Conservation (phyloP, 2,329 filamentous ascomycete genomes). For the Saccharata proteae region DNA sequence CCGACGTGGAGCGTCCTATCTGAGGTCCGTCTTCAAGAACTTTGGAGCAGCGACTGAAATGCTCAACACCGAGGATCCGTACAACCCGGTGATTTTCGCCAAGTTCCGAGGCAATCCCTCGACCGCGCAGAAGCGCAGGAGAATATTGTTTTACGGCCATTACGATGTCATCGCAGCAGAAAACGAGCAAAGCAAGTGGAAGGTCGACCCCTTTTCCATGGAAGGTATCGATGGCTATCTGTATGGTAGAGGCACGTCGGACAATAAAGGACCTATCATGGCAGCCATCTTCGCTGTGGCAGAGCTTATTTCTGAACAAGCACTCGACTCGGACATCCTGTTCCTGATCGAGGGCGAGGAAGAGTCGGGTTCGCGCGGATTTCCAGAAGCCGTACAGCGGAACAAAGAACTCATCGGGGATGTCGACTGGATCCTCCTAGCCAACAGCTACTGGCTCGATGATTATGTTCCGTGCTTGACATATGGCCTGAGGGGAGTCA, state of each 20-base stretch:
- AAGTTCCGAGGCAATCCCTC: conserved; percentile 69
- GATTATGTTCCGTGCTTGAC: conserved; percentile 92
- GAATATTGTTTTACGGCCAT: conserved; percentile 92
- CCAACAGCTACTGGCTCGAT: conserved; percentile 98
- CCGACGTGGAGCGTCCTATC: conserved; percentile 78
- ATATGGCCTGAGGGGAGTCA: conserved; percentile 83
- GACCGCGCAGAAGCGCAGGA: conserved; percentile 57
- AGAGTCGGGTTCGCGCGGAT: conserved; percentile 85
- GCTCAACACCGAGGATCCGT: conserved; percentile 63
- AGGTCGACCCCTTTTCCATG: conserved; percentile 77
- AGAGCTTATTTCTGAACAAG: conserved; percentile 73
- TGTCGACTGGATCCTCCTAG: conserved; percentile 87
- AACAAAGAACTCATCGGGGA: conserved; percentile 78
- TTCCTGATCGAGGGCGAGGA: conserved; percentile 97
- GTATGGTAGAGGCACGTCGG: conserved; percentile 90
- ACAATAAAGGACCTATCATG: conserved; percentile 94
- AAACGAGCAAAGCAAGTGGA: conserved; percentile 70
- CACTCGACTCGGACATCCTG: conserved; percentile 73
- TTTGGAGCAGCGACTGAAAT: conserved; percentile 83
- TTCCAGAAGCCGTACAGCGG: conserved; percentile 66
- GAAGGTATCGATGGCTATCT: conserved; percentile 83
- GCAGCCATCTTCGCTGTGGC: conserved; percentile 89
- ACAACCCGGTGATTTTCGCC: conserved; percentile 89
- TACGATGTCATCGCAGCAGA: conserved; percentile 95
- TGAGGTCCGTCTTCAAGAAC: conserved; percentile 82